Evolutionary conservation across 768 basidiomycete genomes (phyloP).

Genomic region (Xerocomellus dryophilus): DNA sequence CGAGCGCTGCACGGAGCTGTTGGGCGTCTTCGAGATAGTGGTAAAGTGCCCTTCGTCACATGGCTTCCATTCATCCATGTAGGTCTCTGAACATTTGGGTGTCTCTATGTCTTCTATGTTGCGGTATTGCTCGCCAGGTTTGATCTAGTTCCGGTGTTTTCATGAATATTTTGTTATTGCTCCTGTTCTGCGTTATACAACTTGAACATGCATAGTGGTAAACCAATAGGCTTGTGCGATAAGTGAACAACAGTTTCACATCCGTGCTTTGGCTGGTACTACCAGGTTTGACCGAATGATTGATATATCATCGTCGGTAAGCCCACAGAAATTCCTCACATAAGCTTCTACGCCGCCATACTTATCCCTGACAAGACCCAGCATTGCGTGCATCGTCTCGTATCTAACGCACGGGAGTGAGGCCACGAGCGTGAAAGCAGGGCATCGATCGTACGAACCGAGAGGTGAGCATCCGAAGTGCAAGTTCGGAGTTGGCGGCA

Average conservation of each 20-base stretch:
- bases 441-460: conserved; percentile 41
- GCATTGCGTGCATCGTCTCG: conserved; percentile 75
- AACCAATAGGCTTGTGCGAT: neutral
- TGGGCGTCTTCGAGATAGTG: too few relatives aligned
- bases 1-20: too few relatives aligned
- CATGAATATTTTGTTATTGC: neutral
- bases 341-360: conserved; percentile 72
- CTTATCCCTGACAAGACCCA: conserved; percentile 54
- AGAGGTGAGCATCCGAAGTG: conserved; percentile 81
- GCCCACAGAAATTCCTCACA: conserved; percentile 48
- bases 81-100: too few relatives aligned
- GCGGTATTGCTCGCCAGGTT: too few relatives aligned
- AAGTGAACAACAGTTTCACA: conserved; percentile 15
- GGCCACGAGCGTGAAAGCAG: neutral
- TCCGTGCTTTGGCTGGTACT: conserved; percentile 30
- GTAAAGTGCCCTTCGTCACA: too few relatives aligned
- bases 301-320: conserved; percentile 61
- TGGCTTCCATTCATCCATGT: too few relatives aligned
- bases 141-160: too few relatives aligned
- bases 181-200: neutral
- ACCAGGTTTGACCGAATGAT: conserved; percentile 59
- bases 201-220: conserved; percentile 3
- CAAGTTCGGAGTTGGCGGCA: conserved; percentile 68
- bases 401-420: conserved; percentile 38
- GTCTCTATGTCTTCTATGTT: too few relatives aligned